Evolutionary conservation across 345 rosid species (phyloP).

Genomic region (Capsella bursapastoris): DNA sequence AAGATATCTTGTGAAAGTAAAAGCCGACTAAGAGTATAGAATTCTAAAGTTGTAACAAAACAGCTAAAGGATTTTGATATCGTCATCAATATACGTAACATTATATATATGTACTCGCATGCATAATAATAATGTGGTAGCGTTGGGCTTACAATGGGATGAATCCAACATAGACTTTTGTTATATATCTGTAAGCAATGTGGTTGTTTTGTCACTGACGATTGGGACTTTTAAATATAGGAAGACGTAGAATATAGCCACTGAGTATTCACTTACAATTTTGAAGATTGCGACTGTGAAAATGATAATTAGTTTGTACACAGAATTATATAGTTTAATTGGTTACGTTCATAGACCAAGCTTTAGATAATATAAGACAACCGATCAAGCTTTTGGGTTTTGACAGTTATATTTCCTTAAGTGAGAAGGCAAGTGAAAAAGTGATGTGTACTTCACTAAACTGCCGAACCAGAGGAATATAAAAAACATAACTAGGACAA

Average conservation of each 20-base stretch:
- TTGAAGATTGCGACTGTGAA: neutral
- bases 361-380: neutral
- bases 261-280: neutral
- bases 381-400: too few species aligned
- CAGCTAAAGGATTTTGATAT: neutral
- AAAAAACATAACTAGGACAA: neutral
- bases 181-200: neutral
- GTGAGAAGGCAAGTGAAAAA: neutral
- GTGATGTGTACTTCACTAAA: neutral
- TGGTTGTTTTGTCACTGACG: neutral
- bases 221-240: neutral
- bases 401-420: too few species aligned
- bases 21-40: slow-evolving; percentile 1
- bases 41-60: neutral
- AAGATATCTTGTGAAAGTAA: slow-evolving; percentile 32
- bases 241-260: neutral
- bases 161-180: neutral
- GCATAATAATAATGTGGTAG: neutral
- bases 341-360: neutral
- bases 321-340: neutral
- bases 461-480: neutral
- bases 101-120: neutral
- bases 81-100: slow-evolving; percentile 14
- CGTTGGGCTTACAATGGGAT: neutral
- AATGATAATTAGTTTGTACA: neutral